Conservation (phyloP, 2,329 filamentous ascomycete species). For the Fusarium buharicum region DNA sequence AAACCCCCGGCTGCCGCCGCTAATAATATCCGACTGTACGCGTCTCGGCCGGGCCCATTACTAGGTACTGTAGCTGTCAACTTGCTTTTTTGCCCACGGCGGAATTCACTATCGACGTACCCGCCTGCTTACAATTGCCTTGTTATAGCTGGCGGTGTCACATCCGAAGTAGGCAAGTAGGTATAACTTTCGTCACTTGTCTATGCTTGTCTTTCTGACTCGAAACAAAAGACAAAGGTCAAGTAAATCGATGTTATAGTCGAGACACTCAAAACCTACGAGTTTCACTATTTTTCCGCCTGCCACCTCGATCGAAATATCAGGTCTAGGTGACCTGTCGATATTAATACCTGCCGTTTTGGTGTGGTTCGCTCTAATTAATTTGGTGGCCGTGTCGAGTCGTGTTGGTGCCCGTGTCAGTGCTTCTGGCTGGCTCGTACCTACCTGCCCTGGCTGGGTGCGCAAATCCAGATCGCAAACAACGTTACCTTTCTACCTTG, state of each 20-base stretch:
- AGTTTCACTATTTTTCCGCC: conserved; percentile 13
- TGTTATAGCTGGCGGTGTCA: conserved; percentile 11
- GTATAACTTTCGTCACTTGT: neutral
- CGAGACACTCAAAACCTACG: neutral
- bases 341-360: conserved; percentile 31
- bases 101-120: conserved; percentile 13
- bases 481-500: conserved; percentile 22
- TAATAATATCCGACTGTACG: conserved; percentile 10
- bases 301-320: conserved; percentile 22
- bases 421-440: conserved; percentile 16
- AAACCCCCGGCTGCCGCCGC: conserved; percentile 33
- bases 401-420: conserved; percentile 23
- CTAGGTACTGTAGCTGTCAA: conserved; percentile 18
- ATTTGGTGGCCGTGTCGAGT: conserved; percentile 7
- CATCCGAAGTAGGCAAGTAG: neutral
- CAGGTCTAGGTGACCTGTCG: conserved; percentile 11
- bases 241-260: conserved; percentile 6
- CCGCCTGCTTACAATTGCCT: conserved; percentile 19
- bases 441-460: conserved; percentile 31
- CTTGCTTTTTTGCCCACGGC: conserved; percentile 4
- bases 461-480: conserved; percentile 37
- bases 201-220: conserved; percentile 3
- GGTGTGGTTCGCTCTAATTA: conserved; percentile 21
- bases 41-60: conserved; percentile 24
- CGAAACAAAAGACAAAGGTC: conserved; percentile 22